Evolutionary conservation across 2,329 filamentous ascomycete species (phyloP), one percentile per base, ranked within the genome.

Genomic region (Trichoderma aggressivum): DNA sequence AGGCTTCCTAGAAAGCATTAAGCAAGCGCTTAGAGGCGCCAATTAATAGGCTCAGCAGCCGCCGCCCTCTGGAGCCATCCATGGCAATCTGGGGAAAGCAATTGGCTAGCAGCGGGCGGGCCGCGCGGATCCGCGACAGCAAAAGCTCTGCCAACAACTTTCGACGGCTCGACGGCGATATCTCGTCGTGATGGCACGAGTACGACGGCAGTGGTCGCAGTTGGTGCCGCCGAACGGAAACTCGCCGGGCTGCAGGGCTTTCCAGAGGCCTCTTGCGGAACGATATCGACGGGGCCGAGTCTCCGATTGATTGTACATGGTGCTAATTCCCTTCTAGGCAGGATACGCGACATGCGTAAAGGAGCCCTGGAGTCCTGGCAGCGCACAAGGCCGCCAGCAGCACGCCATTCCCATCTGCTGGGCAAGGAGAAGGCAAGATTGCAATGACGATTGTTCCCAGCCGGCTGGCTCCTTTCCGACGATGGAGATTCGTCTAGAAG

Each of bases 91-190:
- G 66, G 66, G 66, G 56, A 39, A 53, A 69, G 21, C 21, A 28
- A 69, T 61, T 69, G 66, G 66, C 56, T 53, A 28, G 26, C 56
- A 53, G 39, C 36, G 55, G 28, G n/a, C 56, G 56, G 56, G 39
- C 66, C 66, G 66, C 55, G 65, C 56, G 56, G 66, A 53, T 53
- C n/a, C 55, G 62, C 62, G 39, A 60, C n/a, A 26, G 39, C 56
- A 53, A 36, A 14, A n/a, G 28, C 50, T 43, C 50, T 66, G 18
- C 50, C 50, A 43, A 58, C 34, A 47, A 47, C 21, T 36, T 55
- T 34, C 39, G 30, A 53, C 21, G 61, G 61, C 24, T 28, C n/a
- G 7, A n/a, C 43, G 60, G 39, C 39, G 43, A 24, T 43, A 30
- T 50, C 24, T 64, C 39, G 61, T 24, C n/a, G 28, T 21, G 26